Evolutionary conservation across 2,329 filamentous ascomycete genomes (phyloP).

Genomic region (Cryoendolithus antarcticus): DNA sequence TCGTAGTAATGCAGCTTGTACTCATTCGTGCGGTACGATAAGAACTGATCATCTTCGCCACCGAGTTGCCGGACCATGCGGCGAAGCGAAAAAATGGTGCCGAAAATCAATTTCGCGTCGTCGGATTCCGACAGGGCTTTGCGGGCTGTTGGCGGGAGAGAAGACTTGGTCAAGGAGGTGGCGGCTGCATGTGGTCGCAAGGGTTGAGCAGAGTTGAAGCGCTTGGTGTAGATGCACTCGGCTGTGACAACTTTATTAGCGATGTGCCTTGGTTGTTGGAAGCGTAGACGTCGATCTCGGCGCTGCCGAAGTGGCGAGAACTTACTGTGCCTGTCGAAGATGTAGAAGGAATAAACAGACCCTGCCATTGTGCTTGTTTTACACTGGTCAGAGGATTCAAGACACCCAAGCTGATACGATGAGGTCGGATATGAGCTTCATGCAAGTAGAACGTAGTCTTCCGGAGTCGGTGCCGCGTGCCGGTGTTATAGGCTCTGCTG

Average conservation of each 20-base stretch:
- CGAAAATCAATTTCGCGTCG: constrained; percentile 94
- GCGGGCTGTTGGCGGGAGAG: constrained; percentile 15
- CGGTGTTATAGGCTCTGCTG: too few species aligned
- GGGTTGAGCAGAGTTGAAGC: constrained; percentile 53
- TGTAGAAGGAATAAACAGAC: constrained; percentile 92
- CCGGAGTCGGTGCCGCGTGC: too few species aligned
- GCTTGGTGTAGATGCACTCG: constrained; percentile 91
- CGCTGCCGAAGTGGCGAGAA: constrained; percentile 1
- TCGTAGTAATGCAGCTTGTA: constrained; percentile 99
- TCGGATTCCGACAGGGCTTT: constrained; percentile 48
- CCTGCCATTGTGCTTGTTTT: constrained; percentile 42
- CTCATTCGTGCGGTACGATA: constrained; percentile 82
- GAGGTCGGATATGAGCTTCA: too few species aligned
- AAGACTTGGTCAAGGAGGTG: constrained; percentile 33
- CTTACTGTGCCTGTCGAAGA: constrained; percentile 95
- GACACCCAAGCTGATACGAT: too few species aligned
- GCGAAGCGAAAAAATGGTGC: constrained; percentile 86
- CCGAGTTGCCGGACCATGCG: constrained; percentile 96
- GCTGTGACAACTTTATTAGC: constrained; percentile 40
- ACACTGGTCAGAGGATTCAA: not conserved
- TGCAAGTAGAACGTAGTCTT: too few species aligned
- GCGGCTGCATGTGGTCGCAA: constrained; percentile 36
- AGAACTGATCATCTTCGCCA: constrained; percentile 81
- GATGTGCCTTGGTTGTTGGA: too few species aligned
- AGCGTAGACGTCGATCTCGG: too few species aligned